Base-by-base conservation (phyloP, 495 filamentous ascomycete genomes). In the Paragyromitra xinjiangensis region DNA sequence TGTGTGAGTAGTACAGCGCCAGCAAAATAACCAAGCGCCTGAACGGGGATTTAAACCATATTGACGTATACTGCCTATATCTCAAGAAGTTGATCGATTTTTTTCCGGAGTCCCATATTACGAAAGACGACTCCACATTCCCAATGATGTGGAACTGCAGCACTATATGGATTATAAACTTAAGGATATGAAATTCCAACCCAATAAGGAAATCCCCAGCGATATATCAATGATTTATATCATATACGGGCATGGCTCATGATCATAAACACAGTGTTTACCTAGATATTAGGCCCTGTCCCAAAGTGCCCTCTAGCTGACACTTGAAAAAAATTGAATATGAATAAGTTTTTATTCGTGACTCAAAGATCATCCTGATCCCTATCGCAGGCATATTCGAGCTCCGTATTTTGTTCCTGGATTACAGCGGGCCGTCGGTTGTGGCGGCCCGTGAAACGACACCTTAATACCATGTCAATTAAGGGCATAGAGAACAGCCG, bases 361-460 rank as follows among this genome's bases (percentile, higher is more conserved):
- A 34, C 37, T 9, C 24, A 4, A n/a, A 40, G 3, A 12, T 34
- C 55, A 58, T 1, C 55, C 3, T 7, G 55, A 58, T 22, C 19
- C 1, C 50, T 37, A 39, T 3, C 29, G 24, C 2, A 39, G 48
- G 61, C 19, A 19, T 56, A 6, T 22, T 22, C 19, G 19, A 22
- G 19, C 24, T 7, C 45, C 45, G 45, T 26, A 42, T 56, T 55
- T 9, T 62, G 65, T 63, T 40, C 53, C 55, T 70, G 65, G 19
- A 7, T 22, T 0, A 29, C 29, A 53, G 62, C 73, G 73, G 73
- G 16, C 73, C 73, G 73, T 58, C 73, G 73, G 69, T 37, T 42
- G 24, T 56, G 8, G 22, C 69, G 69, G 73, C n/a, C 73, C 73
- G 73, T 22, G 45, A 42, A 63, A 45, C 72, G 56, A 75, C 67